Conservation (phyloP, 257 asterid species). For the Verbascum thapsus region DNA sequence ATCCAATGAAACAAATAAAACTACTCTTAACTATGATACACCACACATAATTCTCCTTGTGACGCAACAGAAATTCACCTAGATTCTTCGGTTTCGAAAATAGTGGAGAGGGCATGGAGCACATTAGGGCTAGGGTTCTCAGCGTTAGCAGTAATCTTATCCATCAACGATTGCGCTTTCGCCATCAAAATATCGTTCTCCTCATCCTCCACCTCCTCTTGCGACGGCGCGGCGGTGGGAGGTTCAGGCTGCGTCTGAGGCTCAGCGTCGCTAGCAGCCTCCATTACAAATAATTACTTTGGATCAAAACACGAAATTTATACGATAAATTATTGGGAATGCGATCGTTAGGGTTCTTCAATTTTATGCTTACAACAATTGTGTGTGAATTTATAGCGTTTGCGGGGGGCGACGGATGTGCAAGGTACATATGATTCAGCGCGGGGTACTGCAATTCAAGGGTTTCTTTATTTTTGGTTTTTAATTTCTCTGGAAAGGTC, state of each 20-base stretch:
- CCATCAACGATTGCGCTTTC: conserved; percentile 74
- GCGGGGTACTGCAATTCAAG: conserved; percentile 38
- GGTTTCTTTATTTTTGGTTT: conserved; percentile 32
- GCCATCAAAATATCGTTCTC: conserved; percentile 61
- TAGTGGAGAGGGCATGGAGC: conserved; percentile 83
- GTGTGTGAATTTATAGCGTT: conserved; percentile 35
- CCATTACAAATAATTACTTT: conserved; percentile 35
- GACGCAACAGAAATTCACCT: conserved; percentile 52
- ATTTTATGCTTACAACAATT: neutral
- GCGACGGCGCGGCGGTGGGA: conserved; percentile 34
- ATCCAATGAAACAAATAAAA: neutral
- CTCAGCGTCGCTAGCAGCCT: conserved; percentile 43
- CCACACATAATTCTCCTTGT: no score
- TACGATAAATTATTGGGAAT: conserved; percentile 2
- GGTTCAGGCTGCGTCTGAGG: conserved; percentile 36
- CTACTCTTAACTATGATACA: neutral
- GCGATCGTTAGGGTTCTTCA: neutral
- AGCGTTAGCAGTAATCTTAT: conserved; percentile 66
- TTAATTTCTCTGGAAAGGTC: no score
- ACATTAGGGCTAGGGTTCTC: conserved; percentile 84
- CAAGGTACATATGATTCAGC: conserved; percentile 37
- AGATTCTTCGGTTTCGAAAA: conserved; percentile 79
- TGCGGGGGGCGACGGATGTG: conserved; percentile 17
- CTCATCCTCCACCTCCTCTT: conserved; percentile 51
- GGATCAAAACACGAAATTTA: neutral